phyloP scores from a whole-genome alignment of 176 grass and related monocot genomes.

The Oryza meridionalis region DNA sequence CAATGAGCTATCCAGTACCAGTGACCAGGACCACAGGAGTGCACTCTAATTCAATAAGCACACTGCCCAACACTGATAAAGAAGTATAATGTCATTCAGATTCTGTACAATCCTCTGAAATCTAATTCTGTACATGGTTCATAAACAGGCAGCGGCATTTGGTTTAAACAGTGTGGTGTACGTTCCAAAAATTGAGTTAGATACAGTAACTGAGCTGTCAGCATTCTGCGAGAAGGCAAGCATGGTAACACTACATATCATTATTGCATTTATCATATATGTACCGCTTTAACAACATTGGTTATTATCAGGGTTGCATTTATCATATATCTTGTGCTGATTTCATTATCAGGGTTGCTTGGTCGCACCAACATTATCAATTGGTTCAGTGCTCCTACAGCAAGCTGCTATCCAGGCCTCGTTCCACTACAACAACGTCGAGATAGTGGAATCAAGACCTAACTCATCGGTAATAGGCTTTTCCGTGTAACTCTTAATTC shows the following conservation, averaged over 20 bases:
- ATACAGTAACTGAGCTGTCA: constrained; percentile 72
- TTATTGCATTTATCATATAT: background rate
- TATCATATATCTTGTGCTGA: background rate
- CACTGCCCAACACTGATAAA: background rate
- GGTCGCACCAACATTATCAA: constrained; percentile 79
- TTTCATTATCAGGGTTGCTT: constrained; percentile 64
- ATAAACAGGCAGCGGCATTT: constrained; percentile 76
- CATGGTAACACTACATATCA: constrained; percentile 62
- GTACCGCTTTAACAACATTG: background rate
- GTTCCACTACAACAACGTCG: constrained; percentile 86
- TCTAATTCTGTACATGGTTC: constrained; percentile 5
- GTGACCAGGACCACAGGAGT: background rate
- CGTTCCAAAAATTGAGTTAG: constrained; percentile 71
- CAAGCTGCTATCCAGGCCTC: constrained; percentile 96
- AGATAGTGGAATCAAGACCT: constrained; percentile 64
- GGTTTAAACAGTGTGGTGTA: constrained; percentile 85
- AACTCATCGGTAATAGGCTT: constrained; percentile 46
- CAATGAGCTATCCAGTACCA: background rate
- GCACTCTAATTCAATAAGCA: background rate
- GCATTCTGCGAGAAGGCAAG: constrained; percentile 88
- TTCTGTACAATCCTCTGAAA: background rate
- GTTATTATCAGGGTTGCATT: background rate
- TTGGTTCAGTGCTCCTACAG: constrained; percentile 87
- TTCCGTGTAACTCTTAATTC: background rate
- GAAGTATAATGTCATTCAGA: background rate